Base-by-base conservation (phyloP, 2,329 filamentous ascomycete species). In the Calcarisporium arbuscula region DNA sequence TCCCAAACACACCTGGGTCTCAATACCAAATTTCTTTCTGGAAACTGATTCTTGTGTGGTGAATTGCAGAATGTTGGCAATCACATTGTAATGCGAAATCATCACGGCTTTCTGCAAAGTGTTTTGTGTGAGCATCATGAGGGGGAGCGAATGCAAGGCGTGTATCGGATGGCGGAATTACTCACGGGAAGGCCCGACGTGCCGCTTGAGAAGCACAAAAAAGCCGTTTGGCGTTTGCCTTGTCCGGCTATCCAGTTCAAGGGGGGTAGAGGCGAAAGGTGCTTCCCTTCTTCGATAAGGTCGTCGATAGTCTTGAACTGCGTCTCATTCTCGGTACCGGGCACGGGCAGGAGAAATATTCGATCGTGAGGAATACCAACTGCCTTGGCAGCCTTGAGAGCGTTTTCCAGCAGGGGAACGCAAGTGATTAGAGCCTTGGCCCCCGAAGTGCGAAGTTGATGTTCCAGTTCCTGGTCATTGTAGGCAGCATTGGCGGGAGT, bases 51-150 rank as follows among this genome's bases (percentile, higher is more conserved):
- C 57, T 35, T 56, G 77, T 1, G 67, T 51, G 6, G 50, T 52
- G 35, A 80, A 67, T 53, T 88, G 83, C 30, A 87, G 50, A 1
- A 77, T 72, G 51, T 89, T 90, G 34, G 84, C 74, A 30, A 90
- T 89, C 28, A 89, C 80, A 44, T 90, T 90, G 23, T 64, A 63
- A 53, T 90, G 85, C 4, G 82, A 84, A 39, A 90, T 84, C 79
- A 85, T 87, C 34, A 89, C 85, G 28, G 83, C 85, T 80, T 88
- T 87, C 76, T 84, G 38, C 8, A 32, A 6, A 10, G 17, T 8
- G n/a, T n/a, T n/a, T 30, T 11, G 8, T 19, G 27, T 39, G 25
- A 39, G 32, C 52, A 23, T 1, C 3, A 17, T 19, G 14, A 6
- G 5, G 8, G 30, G n/a, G n/a, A n/a, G n/a, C 12, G 25, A 28